A percentile compares a stretch with the other conserved stretches of the same genome.
These are phyloP conservation scores for Penicillium sp. DNA, from an alignment of 2,329 filamentous ascomycete species.

Conservation along the genomic window DNA sequence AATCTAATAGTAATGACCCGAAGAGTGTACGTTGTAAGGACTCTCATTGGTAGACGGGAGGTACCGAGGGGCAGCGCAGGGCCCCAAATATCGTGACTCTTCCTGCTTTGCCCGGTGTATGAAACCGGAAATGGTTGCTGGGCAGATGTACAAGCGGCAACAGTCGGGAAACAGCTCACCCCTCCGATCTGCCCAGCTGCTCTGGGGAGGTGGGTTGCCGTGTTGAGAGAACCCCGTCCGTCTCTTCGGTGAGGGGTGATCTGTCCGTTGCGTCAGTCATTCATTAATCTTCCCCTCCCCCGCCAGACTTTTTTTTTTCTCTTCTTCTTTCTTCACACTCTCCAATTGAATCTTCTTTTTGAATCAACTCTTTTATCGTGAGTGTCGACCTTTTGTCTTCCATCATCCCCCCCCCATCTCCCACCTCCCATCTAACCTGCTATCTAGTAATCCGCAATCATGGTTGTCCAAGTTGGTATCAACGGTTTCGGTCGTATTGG, in stretches of 20 bases:
- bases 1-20: constrained; percentile 21
- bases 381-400: background rate
- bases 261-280: constrained; percentile 38
- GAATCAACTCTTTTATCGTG: constrained; percentile 11
- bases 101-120: constrained; percentile 47
- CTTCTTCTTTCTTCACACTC: constrained; percentile 18
- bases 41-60: constrained; percentile 34
- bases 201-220: constrained; percentile 6
- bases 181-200: constrained; percentile 6
- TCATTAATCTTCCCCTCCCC: constrained; percentile 33
- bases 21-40: constrained; percentile 8
- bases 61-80: constrained; percentile 27
- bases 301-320: constrained; percentile 24
- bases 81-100: constrained; percentile 38
- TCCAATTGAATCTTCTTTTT: constrained; percentile 4
- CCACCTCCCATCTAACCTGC: constrained; percentile 24
- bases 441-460: constrained; percentile 35
- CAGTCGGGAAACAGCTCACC: constrained; percentile 27
- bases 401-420: background rate
- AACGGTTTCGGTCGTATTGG: constrained; percentile 99
- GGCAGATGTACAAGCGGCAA: constrained; percentile 30
- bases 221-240: constrained; percentile 27
- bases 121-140: constrained; percentile 42
- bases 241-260: constrained; percentile 32
- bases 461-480: constrained; percentile 74